Percentiles rank a stretch among this genome's conserved stretches.
Evolutionary conservation across 1,284 basidiomycete species (phyloP).

Genomic region (Leccinum pachyderme): DNA sequence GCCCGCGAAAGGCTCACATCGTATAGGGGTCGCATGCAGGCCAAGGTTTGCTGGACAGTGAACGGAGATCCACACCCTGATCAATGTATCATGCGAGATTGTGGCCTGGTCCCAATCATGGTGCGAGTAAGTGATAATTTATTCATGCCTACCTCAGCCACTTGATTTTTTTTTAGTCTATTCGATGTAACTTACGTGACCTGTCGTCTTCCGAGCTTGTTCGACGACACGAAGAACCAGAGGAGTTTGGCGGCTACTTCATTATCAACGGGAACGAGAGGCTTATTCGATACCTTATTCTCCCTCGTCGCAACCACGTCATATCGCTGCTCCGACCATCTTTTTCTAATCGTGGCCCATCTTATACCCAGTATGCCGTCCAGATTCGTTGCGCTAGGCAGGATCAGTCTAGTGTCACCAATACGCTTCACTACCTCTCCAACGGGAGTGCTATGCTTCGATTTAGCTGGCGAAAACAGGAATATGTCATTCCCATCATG

Average conservation of each 20-base stretch:
- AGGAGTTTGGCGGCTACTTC: conserved; percentile 99
- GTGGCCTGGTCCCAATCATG: conserved; percentile 96
- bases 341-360: conserved; percentile 90
- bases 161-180: conserved; percentile 61
- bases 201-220: conserved; percentile 89
- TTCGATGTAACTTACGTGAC: conserved; percentile 86
- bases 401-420: conserved; percentile 91
- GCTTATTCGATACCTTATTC: conserved; percentile 95
- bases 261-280: conserved; percentile 99
- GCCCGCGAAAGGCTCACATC: conserved; percentile 90
- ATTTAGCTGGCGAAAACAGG: conserved; percentile 97
- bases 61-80: conserved; percentile 63
- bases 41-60: conserved; percentile 87
- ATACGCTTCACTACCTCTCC: conserved; percentile 95
- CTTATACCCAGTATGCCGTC: conserved; percentile 92
- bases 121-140: conserved; percentile 68
- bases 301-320: conserved; percentile 87
- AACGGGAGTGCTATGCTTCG: conserved; percentile 95
- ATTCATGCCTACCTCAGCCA: neutral
- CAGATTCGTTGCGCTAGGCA: conserved; percentile 93
- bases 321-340: conserved; percentile 84
- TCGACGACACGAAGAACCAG: conserved; percentile 90
- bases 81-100: conserved; percentile 79
- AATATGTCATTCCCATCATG: conserved; percentile 99
- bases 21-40: conserved; percentile 91